phyloP scores from a whole-genome alignment of 306 rosid genomes.

The Lagenaria siceraria region DNA sequence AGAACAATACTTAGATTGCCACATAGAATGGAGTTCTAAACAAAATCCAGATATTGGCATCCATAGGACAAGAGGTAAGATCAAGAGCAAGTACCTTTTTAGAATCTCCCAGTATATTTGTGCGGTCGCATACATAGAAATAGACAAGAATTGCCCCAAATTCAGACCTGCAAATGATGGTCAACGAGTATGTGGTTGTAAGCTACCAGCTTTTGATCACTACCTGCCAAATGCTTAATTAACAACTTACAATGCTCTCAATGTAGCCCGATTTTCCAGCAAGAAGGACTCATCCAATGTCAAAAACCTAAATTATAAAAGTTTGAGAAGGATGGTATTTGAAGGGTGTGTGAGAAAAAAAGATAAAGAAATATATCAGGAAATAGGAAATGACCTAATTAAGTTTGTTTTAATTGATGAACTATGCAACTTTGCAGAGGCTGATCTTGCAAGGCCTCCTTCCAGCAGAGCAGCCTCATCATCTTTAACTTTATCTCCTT shows the following conservation, averaged over 20 bases:
- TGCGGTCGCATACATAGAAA: slow-evolving; percentile 86
- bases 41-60: background rate
- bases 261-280: slow-evolving; percentile 66
- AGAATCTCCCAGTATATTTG: slow-evolving; percentile 63
- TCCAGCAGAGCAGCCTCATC: slow-evolving; percentile 78
- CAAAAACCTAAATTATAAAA: slow-evolving; percentile 51
- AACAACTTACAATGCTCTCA: slow-evolving; percentile 83
- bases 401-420: slow-evolving; percentile 65
- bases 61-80: slow-evolving; percentile 6
- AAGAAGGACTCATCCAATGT: slow-evolving; percentile 86
- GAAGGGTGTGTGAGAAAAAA: background rate
- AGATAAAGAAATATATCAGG: background rate
- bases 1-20: background rate
- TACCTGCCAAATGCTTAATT: background rate
- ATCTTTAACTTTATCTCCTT: slow-evolving; percentile 50
- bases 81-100: slow-evolving; percentile 38
- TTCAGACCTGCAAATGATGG: slow-evolving; percentile 48
- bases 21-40: background rate
- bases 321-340: slow-evolving; percentile 17
- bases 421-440: slow-evolving; percentile 50
- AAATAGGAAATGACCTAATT: slow-evolving; percentile 46
- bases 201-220: slow-evolving; percentile 7
- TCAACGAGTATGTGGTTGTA: slow-evolving; percentile 3
- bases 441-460: slow-evolving; percentile 75
- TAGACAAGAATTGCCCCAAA: slow-evolving; percentile 74